Conservation (phyloP, 202 grass and related monocot species). For the Digitaria exilis region DNA sequence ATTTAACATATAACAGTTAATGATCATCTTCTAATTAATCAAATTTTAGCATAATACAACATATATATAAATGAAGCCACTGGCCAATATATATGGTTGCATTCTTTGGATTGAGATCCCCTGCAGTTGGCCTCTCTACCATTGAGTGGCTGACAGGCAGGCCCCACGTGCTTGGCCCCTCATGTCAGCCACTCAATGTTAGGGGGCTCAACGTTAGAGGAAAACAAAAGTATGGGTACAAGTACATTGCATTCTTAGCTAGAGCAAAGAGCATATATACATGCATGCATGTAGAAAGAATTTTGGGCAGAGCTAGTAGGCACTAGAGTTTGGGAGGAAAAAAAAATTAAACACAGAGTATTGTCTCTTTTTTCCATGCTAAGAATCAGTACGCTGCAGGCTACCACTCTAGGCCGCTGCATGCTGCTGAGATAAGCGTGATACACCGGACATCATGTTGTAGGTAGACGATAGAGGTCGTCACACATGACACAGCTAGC, state of each 20-base stretch:
- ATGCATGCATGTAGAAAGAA: background rate
- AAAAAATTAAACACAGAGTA: background rate
- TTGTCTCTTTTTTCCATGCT: background rate
- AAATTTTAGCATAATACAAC: background rate
- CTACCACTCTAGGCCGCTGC: background rate
- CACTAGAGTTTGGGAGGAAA: background rate
- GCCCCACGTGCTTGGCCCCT: too few relatives aligned
- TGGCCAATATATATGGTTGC: background rate
- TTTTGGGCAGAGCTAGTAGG: background rate
- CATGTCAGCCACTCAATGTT: too few relatives aligned
- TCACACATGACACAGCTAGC: slow-evolving; percentile 40
- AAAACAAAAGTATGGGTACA: background rate
- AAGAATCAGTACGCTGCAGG: slow-evolving; percentile 25
- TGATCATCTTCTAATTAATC: background rate
- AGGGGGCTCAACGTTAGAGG: too few relatives aligned
- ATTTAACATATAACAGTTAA: background rate
- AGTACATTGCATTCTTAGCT: background rate
- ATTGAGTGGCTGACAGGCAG: too few relatives aligned
- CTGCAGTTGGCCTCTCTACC: too few relatives aligned
- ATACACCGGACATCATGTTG: slow-evolving; percentile 12
- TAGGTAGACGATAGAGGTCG: slow-evolving; percentile 33
- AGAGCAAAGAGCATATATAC: background rate
- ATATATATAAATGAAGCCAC: background rate
- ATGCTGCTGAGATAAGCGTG: slow-evolving; percentile 31
- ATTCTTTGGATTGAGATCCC: too few relatives aligned